Evolutionary conservation across 2,329 filamentous ascomycete species (phyloP), one percentile per base, ranked within the genome.

Genomic region (Colletotrichum tropicale): DNA sequence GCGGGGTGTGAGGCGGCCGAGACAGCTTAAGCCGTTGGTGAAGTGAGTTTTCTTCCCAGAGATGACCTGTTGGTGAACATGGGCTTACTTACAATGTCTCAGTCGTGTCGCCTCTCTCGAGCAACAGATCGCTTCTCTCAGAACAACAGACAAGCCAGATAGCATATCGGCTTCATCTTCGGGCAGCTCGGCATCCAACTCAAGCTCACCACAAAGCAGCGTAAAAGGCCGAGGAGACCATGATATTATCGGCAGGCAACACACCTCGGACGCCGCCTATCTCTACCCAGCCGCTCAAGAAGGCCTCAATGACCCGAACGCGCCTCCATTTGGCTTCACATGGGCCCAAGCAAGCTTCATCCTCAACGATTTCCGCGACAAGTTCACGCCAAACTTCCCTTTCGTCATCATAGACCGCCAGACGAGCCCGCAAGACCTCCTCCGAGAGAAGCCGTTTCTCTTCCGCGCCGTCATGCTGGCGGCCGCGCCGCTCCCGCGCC

Each of bases 391-490:
- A 15, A 81, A 83, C 28, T 87, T 86, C 65, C 86, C 86, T 1
- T 87, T 86, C 77, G 80, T 87, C 18, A 77, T 80, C 12, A 72
- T 87, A 8, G 81, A 82, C 4, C 79, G 81, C 10, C 77, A 80
- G 32, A 71, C 78, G 18, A 79, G 81, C 5, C 82, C 84, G 13
- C 78, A 80, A 58, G 77, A 80, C 21, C 77, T 87, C 3, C 80
- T 78, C 32, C 66, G 71, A 15, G 79, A 82, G 67, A 86, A 84
- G 66, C 86, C 85, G 0, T 84, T 86, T 52, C 77, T 87, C 12
- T 84, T 87, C 55, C 80, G 84, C 10, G 82, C 82, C 15, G 78
- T 87, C 38, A 82, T 87, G 75, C 80, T 88, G n/a, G 82, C 81
- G 16, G 82, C 85, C 8, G 80, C 82, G 8, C 81, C 82, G 5